A percentile compares a stretch with the other conserved stretches of the same genome.
phyloP scores from a whole-genome alignment of 257 asterid genomes.

The Salvia splendens region DNA sequence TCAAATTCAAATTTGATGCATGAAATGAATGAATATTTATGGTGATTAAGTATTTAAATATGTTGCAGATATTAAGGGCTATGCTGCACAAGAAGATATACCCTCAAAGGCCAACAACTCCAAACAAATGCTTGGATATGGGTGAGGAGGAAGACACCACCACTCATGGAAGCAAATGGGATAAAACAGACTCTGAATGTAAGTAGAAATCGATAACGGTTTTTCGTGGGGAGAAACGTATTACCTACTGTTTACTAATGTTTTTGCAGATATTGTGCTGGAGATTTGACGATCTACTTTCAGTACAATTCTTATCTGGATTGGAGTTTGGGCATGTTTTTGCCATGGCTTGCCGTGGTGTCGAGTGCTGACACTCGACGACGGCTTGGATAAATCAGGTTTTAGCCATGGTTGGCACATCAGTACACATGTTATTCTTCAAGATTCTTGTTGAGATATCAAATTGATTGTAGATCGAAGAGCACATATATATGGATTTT shows the following conservation, averaged over 20 bases:
- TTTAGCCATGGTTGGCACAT: slow-evolving; percentile 46
- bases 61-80: slow-evolving; percentile 60
- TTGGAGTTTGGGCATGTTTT: slow-evolving; percentile 28
- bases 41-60: no score
- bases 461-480: slow-evolving; percentile 22
- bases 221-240: no score
- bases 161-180: slow-evolving; percentile 65
- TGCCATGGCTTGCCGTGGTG: slow-evolving; percentile 46
- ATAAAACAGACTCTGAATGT: slow-evolving; percentile 85
- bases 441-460: slow-evolving; percentile 13
- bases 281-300: slow-evolving; percentile 43
- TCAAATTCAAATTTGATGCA: no score
- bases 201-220: slow-evolving; percentile 27
- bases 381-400: slow-evolving; percentile 20
- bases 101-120: slow-evolving; percentile 53
- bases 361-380: no score
- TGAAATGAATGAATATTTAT: not conserved
- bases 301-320: not conserved
- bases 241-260: no score
- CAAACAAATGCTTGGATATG: slow-evolving; percentile 49
- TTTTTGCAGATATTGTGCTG: slow-evolving; percentile 72
- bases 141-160: slow-evolving; percentile 32
- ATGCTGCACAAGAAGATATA: slow-evolving; percentile 67
- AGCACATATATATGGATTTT: not conserved
- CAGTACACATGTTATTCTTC: slow-evolving; percentile 26